phyloP scores from a whole-genome alignment of 2,329 filamentous ascomycete genomes.

The Penicillium sp. region DNA sequence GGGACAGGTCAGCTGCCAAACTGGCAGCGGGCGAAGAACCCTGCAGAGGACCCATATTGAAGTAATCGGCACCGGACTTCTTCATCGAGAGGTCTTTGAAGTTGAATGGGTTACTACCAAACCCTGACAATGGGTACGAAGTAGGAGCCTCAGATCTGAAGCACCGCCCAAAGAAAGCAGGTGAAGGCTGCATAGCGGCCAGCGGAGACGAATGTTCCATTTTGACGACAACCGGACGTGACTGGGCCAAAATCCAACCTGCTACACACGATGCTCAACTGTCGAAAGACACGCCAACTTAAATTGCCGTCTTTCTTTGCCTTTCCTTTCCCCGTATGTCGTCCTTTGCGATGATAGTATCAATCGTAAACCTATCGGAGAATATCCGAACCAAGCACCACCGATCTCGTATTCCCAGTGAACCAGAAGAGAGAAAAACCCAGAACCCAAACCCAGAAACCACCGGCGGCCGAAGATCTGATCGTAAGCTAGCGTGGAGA shows the following conservation, averaged over 20 bases:
- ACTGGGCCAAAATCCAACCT: slow-evolving; percentile 12
- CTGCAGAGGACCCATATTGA: slow-evolving; percentile 72
- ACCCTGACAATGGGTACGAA: slow-evolving; percentile 56
- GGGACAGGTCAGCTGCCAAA: slow-evolving; percentile 88
- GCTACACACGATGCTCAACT: slow-evolving; percentile 7
- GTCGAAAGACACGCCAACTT: background rate
- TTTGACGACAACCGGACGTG: slow-evolving; percentile 9
- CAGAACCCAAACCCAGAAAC: slow-evolving; percentile 21
- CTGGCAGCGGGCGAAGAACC: slow-evolving; percentile 90
- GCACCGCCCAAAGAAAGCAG: slow-evolving; percentile 64
- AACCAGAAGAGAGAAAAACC: slow-evolving; percentile 1
- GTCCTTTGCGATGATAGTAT: background rate
- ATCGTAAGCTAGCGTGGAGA: slow-evolving; percentile 16
- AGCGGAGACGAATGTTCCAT: slow-evolving; percentile 96
- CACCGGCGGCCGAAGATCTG: slow-evolving; percentile 18
- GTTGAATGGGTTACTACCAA: slow-evolving; percentile 68
- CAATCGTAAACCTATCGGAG: background rate
- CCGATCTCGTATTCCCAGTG: background rate
- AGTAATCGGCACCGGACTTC: slow-evolving; percentile 72
- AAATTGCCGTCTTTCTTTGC: background rate
- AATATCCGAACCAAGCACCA: background rate
- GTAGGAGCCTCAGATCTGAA: slow-evolving; percentile 56
- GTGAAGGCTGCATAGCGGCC: slow-evolving; percentile 81
- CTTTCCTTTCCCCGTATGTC: background rate
- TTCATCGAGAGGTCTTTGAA: slow-evolving; percentile 74